Conservation (phyloP, 192 early-diverging fungal genomes). For the Backusella macrospora region DNA sequence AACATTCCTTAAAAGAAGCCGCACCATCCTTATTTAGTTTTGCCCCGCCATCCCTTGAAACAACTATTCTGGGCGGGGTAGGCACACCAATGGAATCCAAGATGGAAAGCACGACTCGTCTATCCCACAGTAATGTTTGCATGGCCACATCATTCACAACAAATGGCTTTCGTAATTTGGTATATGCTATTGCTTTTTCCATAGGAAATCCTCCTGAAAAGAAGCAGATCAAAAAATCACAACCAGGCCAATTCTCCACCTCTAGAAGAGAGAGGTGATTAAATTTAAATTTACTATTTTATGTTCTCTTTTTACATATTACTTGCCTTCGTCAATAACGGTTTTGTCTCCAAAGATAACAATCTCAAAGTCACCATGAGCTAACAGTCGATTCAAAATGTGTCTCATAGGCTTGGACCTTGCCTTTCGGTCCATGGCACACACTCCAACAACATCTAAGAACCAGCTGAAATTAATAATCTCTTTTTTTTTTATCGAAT, state of each 20-base stretch:
- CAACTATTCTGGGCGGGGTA: constrained; percentile 76
- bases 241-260: constrained; percentile 87
- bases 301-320: background rate
- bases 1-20: constrained; percentile 25
- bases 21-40: constrained; percentile 29
- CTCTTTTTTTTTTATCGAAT: background rate
- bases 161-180: constrained; percentile 81
- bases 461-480: background rate
- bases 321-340: constrained; percentile 87
- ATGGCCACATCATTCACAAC: constrained; percentile 90
- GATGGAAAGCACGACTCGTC: constrained; percentile 82
- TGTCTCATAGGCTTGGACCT: constrained; percentile 97
- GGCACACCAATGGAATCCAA: constrained; percentile 80
- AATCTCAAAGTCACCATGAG: constrained; percentile 72
- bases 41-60: constrained; percentile 70
- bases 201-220: constrained; percentile 94
- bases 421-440: constrained; percentile 93
- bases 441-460: constrained; percentile 77
- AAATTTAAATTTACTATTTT: background rate
- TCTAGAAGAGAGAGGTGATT: constrained; percentile 40
- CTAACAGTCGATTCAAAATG: constrained; percentile 76
- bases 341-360: constrained; percentile 96
- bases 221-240: constrained; percentile 96
- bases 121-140: constrained; percentile 88
- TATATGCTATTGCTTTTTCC: constrained; percentile 89